phyloP scores from a whole-genome alignment of 371 early-diverging fungal species.

The Mortierella sp. region DNA sequence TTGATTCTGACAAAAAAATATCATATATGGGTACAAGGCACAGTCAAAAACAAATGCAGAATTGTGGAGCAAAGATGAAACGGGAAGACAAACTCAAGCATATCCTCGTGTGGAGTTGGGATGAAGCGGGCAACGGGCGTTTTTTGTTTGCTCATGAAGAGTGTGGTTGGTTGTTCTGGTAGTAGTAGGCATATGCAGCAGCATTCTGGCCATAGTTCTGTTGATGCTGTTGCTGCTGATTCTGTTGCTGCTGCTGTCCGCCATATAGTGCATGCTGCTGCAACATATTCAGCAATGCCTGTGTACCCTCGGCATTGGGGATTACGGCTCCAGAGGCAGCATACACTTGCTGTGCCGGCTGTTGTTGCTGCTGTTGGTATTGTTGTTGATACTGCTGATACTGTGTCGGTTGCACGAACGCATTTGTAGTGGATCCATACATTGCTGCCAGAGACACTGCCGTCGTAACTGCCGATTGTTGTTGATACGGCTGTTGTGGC shows the following conservation, averaged over 20 bases:
- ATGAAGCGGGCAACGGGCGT: neutral
- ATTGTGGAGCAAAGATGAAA: too few relatives aligned
- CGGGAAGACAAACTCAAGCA: too few relatives aligned
- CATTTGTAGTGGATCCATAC: slow-evolving; percentile 5
- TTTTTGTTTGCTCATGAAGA: neutral
- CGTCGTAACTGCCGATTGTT: neutral
- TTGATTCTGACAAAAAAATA: too few relatives aligned
- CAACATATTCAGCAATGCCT: slow-evolving; percentile 8
- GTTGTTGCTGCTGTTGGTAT: neutral
- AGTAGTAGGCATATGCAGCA: slow-evolving; percentile 16
- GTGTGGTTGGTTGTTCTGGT: slow-evolving; percentile 3
- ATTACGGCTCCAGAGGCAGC: neutral
- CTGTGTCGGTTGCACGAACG: slow-evolving; percentile 1
- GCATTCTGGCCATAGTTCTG: neutral
- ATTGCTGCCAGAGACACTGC: slow-evolving; percentile 4
- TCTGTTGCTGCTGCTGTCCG: slow-evolving; percentile 15
- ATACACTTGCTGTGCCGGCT: neutral
- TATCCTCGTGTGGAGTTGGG: too few relatives aligned
- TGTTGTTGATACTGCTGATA: slow-evolving; percentile 5
- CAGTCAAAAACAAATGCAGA: too few relatives aligned
- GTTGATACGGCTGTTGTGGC: slow-evolving; percentile 5
- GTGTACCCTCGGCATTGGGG: slow-evolving; percentile 8
- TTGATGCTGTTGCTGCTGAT: slow-evolving; percentile 13
- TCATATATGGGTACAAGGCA: too few relatives aligned
- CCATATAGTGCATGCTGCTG: slow-evolving; percentile 21